A percentile compares a stretch with the other conserved stretches of the same genome.
Evolutionary conservation across 257 asterid genomes (phyloP).

Genomic region (Lithospermum erythrorhizon): DNA sequence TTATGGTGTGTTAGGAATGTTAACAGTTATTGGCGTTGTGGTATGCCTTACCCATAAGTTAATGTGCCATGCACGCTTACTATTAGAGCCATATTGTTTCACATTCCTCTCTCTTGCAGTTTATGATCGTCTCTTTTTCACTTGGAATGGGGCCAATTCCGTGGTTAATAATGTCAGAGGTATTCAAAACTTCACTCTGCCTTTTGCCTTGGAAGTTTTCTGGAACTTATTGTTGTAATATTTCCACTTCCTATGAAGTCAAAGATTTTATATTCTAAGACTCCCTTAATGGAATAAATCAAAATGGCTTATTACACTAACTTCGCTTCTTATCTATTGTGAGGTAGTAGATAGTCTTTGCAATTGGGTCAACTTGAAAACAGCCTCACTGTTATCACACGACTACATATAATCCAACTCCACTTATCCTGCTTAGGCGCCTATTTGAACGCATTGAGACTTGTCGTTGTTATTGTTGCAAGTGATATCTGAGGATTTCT

Average conservation of each 20-base stretch:
- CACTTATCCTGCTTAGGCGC: too few species aligned
- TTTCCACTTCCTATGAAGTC: background rate
- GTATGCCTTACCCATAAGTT: slow-evolving; percentile 20
- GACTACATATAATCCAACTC: too few species aligned
- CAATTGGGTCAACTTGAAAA: too few species aligned
- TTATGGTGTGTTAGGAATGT: slow-evolving; percentile 43
- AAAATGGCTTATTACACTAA: too few species aligned
- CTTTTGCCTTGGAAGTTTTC: background rate
- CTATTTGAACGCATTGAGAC: too few species aligned
- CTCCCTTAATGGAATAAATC: too few species aligned
- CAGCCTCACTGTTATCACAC: too few species aligned
- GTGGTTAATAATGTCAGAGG: slow-evolving; percentile 99
- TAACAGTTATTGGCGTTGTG: slow-evolving; percentile 56
- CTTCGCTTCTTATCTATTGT: too few species aligned
- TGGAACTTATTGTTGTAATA: background rate
- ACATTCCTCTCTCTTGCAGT: slow-evolving; percentile 25
- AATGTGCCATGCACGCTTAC: slow-evolving; percentile 17
- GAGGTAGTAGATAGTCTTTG: too few species aligned
- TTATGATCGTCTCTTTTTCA: slow-evolving; percentile 63
- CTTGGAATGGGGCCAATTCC: slow-evolving; percentile 96
- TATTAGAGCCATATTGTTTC: background rate
- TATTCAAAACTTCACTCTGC: slow-evolving; percentile 10
- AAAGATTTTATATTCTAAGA: too few species aligned
- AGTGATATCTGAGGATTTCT: background rate
- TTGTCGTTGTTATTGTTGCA: too few species aligned